Percentiles rank a stretch among this genome's conserved stretches.
These are phyloP conservation scores for Cinchona pubescens DNA, from an alignment of 257 asterid species.

Conservation along the genomic window DNA sequence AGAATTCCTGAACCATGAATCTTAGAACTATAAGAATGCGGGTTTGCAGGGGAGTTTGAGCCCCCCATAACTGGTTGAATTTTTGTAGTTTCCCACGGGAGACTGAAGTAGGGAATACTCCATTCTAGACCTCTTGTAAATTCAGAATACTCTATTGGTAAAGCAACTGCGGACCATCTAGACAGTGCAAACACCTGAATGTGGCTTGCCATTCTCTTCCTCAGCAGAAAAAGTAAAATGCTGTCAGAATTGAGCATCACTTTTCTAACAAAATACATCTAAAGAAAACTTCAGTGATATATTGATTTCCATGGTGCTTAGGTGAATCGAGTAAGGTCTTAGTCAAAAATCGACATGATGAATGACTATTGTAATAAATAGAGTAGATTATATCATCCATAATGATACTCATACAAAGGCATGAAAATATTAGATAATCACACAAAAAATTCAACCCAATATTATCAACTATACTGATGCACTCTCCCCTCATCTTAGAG, in stretches of 20 bases:
- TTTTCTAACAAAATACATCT: background rate
- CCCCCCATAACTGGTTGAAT: conserved; percentile 42
- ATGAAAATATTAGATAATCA: background rate
- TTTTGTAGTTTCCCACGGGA: conserved; percentile 75
- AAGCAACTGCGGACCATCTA: conserved; percentile 68
- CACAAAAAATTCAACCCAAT: background rate
- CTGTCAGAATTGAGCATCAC: conserved; percentile 7
- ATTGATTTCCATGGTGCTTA: background rate
- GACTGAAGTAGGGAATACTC: conserved; percentile 84
- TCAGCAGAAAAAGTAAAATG: conserved; percentile 18
- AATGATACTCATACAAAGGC: background rate
- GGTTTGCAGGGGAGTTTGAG: conserved; percentile 49
- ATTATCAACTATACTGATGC: background rate
- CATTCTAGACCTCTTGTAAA: conserved; percentile 77
- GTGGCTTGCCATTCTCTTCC: conserved; percentile 84
- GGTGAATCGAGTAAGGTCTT: background rate
- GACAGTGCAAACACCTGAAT: conserved; percentile 79
- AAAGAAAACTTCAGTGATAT: no score
- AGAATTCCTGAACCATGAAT: conserved; percentile 33
- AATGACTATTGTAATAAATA: background rate
- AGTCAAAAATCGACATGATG: background rate
- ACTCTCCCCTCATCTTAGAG: background rate
- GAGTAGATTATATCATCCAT: background rate
- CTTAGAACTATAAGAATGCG: conserved; percentile 34
- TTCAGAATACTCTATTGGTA: conserved; percentile 85